Evolutionary conservation across 305 asterid genomes (phyloP).

Genomic region (Ruellia speciosa): DNA sequence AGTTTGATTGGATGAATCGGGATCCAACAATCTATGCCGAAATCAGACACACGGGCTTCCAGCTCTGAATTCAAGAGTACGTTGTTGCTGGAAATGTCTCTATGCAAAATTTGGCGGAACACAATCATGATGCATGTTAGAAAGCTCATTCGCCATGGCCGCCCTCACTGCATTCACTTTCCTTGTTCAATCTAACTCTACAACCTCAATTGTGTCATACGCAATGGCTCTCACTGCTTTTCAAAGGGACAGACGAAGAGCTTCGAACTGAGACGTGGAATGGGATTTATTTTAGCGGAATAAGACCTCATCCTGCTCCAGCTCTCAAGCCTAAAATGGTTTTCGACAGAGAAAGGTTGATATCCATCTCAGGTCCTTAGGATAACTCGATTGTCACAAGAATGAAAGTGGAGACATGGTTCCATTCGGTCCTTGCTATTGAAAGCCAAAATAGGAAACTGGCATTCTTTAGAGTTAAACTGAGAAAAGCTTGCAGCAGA

Average conservation of each 20-base stretch:
- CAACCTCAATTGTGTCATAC: neutral
- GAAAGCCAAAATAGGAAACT: conserved; percentile 19
- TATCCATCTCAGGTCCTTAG: conserved; percentile 2
- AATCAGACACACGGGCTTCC: neutral
- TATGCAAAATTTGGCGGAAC: neutral
- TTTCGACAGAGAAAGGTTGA: conserved; percentile 8
- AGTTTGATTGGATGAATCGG: neutral
- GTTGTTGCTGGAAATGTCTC: neutral
- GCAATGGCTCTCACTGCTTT: too few relatives aligned
- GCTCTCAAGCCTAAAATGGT: neutral
- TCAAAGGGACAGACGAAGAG: neutral
- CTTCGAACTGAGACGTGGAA: conserved; percentile 23
- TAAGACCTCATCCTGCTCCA: neutral
- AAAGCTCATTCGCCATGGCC: neutral
- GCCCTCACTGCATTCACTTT: neutral
- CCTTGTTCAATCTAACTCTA: neutral
- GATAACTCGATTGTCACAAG: conserved; percentile 10
- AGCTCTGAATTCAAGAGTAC: neutral
- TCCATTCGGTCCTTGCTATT: neutral
- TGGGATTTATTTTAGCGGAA: conserved; percentile 10
- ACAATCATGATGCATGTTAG: neutral
- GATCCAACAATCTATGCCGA: neutral
- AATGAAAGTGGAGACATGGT: conserved; percentile 18
- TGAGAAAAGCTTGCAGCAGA: neutral
- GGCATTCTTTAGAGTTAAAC: conserved; percentile 13